Percentiles rank a stretch among this genome's conserved stretches.
Conservation (phyloP, 495 filamentous ascomycete genomes). For the Penicillium flavigenum region DNA sequence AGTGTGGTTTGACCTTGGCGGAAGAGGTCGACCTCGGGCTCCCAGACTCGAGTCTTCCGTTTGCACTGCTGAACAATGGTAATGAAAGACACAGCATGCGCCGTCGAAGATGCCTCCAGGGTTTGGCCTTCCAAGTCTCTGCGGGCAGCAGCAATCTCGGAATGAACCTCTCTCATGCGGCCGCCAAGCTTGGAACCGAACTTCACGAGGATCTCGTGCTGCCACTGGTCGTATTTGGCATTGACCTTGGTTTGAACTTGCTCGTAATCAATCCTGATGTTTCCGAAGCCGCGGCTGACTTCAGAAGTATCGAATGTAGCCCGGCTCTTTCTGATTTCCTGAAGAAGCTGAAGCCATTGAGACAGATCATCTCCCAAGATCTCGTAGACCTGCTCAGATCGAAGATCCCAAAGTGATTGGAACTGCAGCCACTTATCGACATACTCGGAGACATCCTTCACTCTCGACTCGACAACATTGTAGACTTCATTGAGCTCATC, state of each 20-base stretch:
- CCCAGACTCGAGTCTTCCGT: constrained; percentile 88
- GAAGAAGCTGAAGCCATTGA: constrained; percentile 88
- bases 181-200: constrained; percentile 88
- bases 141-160: constrained; percentile 83
- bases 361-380: constrained; percentile 86
- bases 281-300: constrained; percentile 84
- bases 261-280: constrained; percentile 92
- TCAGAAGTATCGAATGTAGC: constrained; percentile 96
- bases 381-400: constrained; percentile 91
- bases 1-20: constrained; percentile 91
- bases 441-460: constrained; percentile 73
- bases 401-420: constrained; percentile 97
- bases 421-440: constrained; percentile 98
- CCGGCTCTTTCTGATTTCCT: constrained; percentile 90
- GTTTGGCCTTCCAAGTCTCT: constrained; percentile 86
- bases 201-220: constrained; percentile 90
- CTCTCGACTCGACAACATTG: constrained; percentile 71
- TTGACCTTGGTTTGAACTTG: constrained; percentile 98
- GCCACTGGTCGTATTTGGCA: constrained; percentile 99
- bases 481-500: constrained; percentile 76
- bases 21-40: constrained; percentile 92
- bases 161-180: constrained; percentile 83
- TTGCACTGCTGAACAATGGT: constrained; percentile 95
- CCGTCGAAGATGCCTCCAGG: constrained; percentile 87
- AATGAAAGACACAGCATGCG: constrained; percentile 96